Conservation (phyloP, 2,329 filamentous ascomycete species). For the Scolecobasidium constrictum region DNA sequence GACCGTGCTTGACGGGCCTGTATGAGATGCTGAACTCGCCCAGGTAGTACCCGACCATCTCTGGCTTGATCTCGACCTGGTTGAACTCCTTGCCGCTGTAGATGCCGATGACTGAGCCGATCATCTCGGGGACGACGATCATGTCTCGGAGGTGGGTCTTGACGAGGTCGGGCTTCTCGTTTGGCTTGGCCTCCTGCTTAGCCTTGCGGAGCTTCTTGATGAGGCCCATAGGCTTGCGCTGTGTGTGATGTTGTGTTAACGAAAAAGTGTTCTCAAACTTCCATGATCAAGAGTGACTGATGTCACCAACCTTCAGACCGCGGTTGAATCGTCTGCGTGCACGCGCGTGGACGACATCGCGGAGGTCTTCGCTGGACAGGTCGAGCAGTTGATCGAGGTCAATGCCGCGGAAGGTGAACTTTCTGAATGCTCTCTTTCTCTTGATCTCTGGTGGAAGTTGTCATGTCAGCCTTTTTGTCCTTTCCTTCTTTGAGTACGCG, state of each 20-base stretch:
- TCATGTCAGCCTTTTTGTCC: conserved; percentile 11
- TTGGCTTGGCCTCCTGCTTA: conserved; percentile 97
- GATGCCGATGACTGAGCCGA: conserved; percentile 95
- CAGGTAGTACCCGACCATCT: conserved; percentile 99
- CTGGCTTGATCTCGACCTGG: conserved; percentile 99
- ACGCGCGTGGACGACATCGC: conserved; percentile 98
- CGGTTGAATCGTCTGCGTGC: conserved; percentile 99
- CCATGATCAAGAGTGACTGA: no score
- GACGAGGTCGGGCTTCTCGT: conserved; percentile 99
- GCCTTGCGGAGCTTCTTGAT: conserved; percentile 99
- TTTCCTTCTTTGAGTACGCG: no score
- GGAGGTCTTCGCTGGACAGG: conserved; percentile 95
- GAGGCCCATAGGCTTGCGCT: conserved; percentile 97
- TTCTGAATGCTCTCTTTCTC: conserved; percentile 99
- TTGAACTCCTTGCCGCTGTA: conserved; percentile 99
- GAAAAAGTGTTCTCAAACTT: no score
- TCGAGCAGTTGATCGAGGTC: conserved; percentile 99
- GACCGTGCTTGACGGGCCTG: conserved; percentile 99
- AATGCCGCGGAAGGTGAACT: conserved; percentile 99
- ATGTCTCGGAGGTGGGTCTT: conserved; percentile 99
- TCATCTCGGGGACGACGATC: conserved; percentile 99
- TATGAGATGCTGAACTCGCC: conserved; percentile 99
- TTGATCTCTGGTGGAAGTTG: conserved; percentile 99
- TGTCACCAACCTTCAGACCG: conserved; percentile 71
- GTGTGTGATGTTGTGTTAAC: no score